Evolutionary conservation across 1,284 basidiomycete genomes (phyloP).

Genomic region (Puccinia horiana): DNA sequence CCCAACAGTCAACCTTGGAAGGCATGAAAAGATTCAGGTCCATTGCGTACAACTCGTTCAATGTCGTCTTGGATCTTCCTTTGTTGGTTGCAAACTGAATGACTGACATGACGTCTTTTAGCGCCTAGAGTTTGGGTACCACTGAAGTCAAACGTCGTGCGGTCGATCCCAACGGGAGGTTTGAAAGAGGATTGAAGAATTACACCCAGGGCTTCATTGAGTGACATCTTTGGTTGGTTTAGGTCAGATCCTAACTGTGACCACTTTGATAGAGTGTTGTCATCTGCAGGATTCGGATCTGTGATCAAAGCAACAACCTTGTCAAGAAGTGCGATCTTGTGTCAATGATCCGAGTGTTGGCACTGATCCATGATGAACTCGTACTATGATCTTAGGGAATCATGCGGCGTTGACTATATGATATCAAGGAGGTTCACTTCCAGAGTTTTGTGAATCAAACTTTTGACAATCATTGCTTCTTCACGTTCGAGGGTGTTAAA

Average conservation of each 20-base stretch:
- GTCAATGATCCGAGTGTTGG: not conserved
- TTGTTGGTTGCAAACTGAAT: not conserved
- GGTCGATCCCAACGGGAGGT: not conserved
- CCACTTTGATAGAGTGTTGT: not conserved
- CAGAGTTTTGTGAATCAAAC: too few relatives aligned
- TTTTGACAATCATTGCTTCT: too few relatives aligned
- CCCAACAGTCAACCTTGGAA: not conserved
- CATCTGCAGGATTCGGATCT: not conserved
- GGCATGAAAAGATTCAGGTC: not conserved
- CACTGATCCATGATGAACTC: too few relatives aligned
- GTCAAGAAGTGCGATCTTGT: not conserved
- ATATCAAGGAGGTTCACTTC: too few relatives aligned
- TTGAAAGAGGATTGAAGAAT: not conserved
- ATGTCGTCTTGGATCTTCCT: not conserved
- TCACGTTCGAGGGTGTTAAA: too few relatives aligned
- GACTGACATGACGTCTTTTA: not conserved
- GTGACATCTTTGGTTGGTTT: not conserved
- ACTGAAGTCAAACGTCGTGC: not conserved
- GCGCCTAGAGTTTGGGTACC: not conserved
- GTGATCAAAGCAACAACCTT: not conserved
- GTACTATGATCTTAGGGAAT: too few relatives aligned
- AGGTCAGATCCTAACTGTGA: not conserved
- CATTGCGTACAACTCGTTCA: not conserved
- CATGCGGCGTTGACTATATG: too few relatives aligned
- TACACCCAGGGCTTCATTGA: not conserved